Evolutionary conservation across 2,329 filamentous ascomycete genomes (phyloP), one percentile per base, ranked within the genome.

Genomic region (Trichoderma gracile): DNA sequence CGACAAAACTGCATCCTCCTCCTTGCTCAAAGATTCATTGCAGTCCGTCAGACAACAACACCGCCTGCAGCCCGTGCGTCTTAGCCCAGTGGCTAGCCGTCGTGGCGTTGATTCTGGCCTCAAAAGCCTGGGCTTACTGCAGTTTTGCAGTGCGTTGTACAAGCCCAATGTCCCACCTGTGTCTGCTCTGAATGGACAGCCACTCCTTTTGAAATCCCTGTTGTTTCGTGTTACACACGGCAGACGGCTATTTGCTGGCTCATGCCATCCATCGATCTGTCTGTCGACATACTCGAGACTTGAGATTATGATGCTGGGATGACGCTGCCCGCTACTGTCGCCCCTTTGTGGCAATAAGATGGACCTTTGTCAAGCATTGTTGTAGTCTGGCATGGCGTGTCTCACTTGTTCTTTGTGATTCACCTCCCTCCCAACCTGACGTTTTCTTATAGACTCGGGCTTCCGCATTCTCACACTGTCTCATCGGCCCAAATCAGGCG

Each of bases 181-280:
- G 15, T 7, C 19, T 40, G 5, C 27, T n/a, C 43, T 25, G 9
- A 49, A 27, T 25, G 55, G 27, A n/a, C 19, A 21, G 12, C 42
- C 15, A 1, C 12, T n/a, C 5, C 2, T 1, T 3, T 38, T 12
- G 27, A 33, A 27, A 14, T n/a, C 49, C 17, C 9, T 14, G 25
- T 40, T 40, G n/a, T 27, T 62, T 62, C 49, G 23, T 19, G 49
- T 54, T 33, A 62, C 59, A 62, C 59, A 43, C 40, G 59, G 59
- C 25, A 46, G 27, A 2, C 27, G 21, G 25, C 15, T 54, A 62
- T 62, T 62, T 46, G 49, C 30, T 54, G 50, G 43, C 27, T 23
- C 33, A 10, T 38, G 5, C 33, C 33, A 38, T 38, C 14, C 10
- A 33, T 38, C 47, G 43, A 27, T 19, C 15, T 5, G 43, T 15